Base-by-base conservation (phyloP, 352 stramenopile species). In the Pythium pyrilobum region DNA sequence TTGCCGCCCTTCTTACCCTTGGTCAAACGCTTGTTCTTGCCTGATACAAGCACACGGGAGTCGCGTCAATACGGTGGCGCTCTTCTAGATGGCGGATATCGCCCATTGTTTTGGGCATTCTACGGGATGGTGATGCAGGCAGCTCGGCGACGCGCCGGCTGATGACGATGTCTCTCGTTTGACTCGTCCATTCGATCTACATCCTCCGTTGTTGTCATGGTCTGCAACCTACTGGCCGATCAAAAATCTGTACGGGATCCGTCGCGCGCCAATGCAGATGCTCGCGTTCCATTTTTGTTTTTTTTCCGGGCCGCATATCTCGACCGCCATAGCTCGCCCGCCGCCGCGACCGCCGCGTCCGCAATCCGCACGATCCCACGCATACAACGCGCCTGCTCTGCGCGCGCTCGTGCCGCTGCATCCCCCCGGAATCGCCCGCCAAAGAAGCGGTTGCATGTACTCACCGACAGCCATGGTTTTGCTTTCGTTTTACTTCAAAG, bases 1-100 rank as follows among this genome's bases (percentile, higher is more conserved):
- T 95, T 95, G 76, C 83, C 84, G 62, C 85, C 85, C 78, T 95
- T 95, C 80, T 95, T 95, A 64, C 85, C 81, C 77, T 93, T 93
- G 72, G 84, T 92, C 68, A 95, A 79, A 62, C 84, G 71, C 81
- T 95, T 95, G 81, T 95, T 95, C 66, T 95, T 95, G 75, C 85
- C 85, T 92, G 34, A 29, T 2, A 27, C 32, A 43, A 53, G 37
- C 27, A 23, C 42, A 52, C 24, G 34, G 34, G 36, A 16, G 13
- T 51, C n/a, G n/a, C n/a, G 29, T 57, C 50, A 57, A 40, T 48
- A 56, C n/a, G n/a, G n/a, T n/a, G n/a, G n/a, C n/a, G n/a, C n/a
- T n/a, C n/a, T n/a, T n/a, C n/a, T n/a, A n/a, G n/a, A n/a, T n/a
- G n/a, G n/a, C n/a, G n/a, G n/a, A n/a, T n/a, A n/a, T n/a, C n/a